Evolutionary conservation across 352 stramenopile genomes (phyloP).

Genomic region (Paralagenidium karlingii): DNA sequence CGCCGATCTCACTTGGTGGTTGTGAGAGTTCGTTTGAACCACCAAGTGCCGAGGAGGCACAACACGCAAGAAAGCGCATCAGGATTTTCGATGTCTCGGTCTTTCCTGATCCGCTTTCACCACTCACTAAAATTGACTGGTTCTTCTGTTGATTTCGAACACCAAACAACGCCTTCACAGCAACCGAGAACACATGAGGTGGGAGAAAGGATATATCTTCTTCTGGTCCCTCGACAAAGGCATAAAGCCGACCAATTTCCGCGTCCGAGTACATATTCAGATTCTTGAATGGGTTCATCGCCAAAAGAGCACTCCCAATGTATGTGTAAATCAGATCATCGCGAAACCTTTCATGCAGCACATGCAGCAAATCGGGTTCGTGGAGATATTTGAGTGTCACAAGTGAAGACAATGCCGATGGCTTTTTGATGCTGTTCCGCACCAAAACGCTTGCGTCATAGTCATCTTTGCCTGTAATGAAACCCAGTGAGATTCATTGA

Average conservation of each 20-base stretch:
- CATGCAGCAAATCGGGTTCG: slow-evolving; percentile 70
- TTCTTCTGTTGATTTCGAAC: slow-evolving; percentile 49
- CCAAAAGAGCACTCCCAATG: slow-evolving; percentile 76
- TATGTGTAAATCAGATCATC: slow-evolving; percentile 79
- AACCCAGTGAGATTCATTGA: neutral
- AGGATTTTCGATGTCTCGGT: slow-evolving; percentile 95
- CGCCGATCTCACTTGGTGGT: slow-evolving; percentile 41
- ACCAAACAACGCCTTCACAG: slow-evolving; percentile 69
- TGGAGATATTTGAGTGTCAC: slow-evolving; percentile 74
- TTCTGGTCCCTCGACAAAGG: slow-evolving; percentile 3
- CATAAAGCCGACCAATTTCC: slow-evolving; percentile 44
- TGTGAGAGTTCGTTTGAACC: neutral
- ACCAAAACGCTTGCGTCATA: neutral
- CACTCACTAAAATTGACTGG: slow-evolving; percentile 90
- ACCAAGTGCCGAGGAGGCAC: slow-evolving; percentile 19
- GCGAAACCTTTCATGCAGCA: slow-evolving; percentile 58
- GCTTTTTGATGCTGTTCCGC: neutral
- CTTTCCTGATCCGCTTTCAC: slow-evolving; percentile 90
- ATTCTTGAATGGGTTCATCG: slow-evolving; percentile 73
- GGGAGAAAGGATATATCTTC: slow-evolving; percentile 10
- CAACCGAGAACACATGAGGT: slow-evolving; percentile 88
- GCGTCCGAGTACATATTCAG: slow-evolving; percentile 47
- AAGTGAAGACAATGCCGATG: slow-evolving; percentile 33
- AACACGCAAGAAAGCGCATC: slow-evolving; percentile 91
- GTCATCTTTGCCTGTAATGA: slow-evolving; percentile 7